These are phyloP conservation scores for Tolypocladium pustulatum DNA, from an alignment of 2,329 filamentous ascomycete genomes.

Conservation along the genomic window DNA sequence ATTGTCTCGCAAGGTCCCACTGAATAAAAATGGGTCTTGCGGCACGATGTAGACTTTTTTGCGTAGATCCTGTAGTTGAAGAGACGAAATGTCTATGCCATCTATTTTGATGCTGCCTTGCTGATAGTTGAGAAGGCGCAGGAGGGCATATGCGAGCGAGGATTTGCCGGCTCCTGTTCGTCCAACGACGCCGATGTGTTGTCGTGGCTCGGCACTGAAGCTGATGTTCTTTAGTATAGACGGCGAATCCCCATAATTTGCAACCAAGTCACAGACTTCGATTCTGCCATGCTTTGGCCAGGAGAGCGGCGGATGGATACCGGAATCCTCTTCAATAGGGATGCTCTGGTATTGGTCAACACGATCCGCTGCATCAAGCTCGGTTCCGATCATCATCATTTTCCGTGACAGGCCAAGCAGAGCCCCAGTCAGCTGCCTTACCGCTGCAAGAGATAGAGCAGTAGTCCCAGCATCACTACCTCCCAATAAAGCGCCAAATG, in stretches of 20 bases:
- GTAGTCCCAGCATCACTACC: background rate
- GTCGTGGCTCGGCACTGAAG: background rate
- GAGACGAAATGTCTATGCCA: constrained; percentile 41
- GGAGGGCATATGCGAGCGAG: constrained; percentile 24
- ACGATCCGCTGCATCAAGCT: background rate
- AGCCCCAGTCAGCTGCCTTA: background rate
- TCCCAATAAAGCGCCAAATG: background rate
- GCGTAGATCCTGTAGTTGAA: constrained; percentile 71
- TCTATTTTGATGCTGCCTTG: background rate
- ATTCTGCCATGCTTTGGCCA: background rate
- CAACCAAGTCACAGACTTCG: background rate
- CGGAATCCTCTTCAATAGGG: background rate
- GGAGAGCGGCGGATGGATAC: background rate
- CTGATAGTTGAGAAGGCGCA: constrained; percentile 50
- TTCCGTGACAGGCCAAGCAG: background rate
- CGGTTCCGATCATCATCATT: background rate
- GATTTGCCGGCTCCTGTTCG: constrained; percentile 88
- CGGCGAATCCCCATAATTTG: background rate
- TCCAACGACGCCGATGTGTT: constrained; percentile 93
- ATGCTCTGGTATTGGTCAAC: background rate
- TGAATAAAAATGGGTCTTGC: constrained; percentile 84
- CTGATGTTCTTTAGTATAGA: background rate
- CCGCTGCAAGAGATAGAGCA: background rate
- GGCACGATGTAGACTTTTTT: constrained; percentile 83
- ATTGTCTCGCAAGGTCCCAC: constrained; percentile 79